A percentile compares a stretch with the other conserved stretches of the same genome.
Conservation (phyloP, 805 yeast species). For the Teunomyces aglyptinius region DNA sequence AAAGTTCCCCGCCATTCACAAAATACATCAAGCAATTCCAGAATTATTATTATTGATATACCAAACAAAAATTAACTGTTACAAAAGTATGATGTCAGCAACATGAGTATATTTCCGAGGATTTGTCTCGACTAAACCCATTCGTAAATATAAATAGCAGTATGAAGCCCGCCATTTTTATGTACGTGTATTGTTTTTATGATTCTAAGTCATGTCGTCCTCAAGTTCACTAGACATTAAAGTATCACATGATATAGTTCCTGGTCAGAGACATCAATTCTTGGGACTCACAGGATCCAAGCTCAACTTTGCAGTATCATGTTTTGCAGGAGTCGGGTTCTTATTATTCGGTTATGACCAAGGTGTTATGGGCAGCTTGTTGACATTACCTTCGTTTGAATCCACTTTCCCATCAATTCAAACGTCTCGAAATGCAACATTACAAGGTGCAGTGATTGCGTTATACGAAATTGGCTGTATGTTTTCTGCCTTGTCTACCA, state of each 20-base stretch:
- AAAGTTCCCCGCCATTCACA: not conserved
- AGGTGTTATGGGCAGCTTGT: slow-evolving; percentile 37
- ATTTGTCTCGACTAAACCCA: not conserved
- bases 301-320: slow-evolving; percentile 10
- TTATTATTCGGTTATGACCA: slow-evolving; percentile 45
- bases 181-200: no score
- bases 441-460: slow-evolving; percentile 22
- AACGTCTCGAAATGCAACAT: slow-evolving; percentile 13
- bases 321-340: slow-evolving; percentile 17
- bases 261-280: slow-evolving; percentile 4
- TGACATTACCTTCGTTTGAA: slow-evolving; percentile 18
- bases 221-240: slow-evolving; percentile 1
- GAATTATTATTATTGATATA: not conserved
- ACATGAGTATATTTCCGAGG: not conserved
- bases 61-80: not conserved
- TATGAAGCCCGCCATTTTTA: no score
- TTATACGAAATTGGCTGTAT: slow-evolving; percentile 23
- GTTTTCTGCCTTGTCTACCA: slow-evolving; percentile 18
- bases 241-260: not conserved
- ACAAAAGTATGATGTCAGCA: not conserved
- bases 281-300: slow-evolving; percentile 8
- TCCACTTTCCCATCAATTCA: slow-evolving; percentile 18
- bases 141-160: not conserved
- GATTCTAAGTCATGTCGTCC: not conserved
- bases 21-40: not conserved